These are phyloP conservation scores for Cylindrodendrum hubeiense DNA, from an alignment of 2,329 filamentous ascomycete species.

Conservation along the genomic window DNA sequence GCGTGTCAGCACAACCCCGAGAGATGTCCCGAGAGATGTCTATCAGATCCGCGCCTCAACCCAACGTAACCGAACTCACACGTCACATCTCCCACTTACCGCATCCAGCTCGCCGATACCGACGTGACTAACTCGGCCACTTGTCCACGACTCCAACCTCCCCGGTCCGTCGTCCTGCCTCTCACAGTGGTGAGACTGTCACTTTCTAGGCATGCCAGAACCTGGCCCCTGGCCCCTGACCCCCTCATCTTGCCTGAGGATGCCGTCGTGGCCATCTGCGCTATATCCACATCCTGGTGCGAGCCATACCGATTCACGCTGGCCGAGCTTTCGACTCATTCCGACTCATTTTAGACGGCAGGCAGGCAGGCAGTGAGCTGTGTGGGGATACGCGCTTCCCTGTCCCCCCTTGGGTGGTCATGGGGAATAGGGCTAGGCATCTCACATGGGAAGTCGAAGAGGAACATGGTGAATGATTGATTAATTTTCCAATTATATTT, in stretches of 20 bases:
- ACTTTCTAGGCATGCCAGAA: neutral
- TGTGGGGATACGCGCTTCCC: neutral
- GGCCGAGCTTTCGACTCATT: neutral
- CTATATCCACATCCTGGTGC: neutral
- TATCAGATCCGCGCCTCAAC: neutral
- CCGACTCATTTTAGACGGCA: constrained; percentile 16
- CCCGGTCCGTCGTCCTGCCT: neutral
- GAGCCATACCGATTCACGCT: neutral
- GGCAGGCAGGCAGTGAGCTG: too few relatives aligned
- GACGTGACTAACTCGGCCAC: constrained; percentile 22
- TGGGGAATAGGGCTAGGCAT: neutral
- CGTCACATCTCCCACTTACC: constrained; percentile 28
- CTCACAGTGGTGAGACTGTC: neutral
- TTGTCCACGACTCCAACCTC: neutral
- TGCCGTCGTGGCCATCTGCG: neutral
- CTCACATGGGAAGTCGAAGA: neutral
- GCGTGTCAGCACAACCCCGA: too few relatives aligned
- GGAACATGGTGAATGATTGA: neutral
- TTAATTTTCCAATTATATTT: neutral
- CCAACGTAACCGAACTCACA: neutral
- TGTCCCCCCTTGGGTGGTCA: neutral
- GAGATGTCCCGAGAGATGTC: neutral
- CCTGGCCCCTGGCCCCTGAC: neutral
- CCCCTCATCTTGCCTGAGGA: neutral
- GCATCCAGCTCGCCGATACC: constrained; percentile 33